Percentiles rank a stretch among this genome's conserved stretches.
Conservation (phyloP, 805 yeast species). For the Cyberlindnera euphorbiae region DNA sequence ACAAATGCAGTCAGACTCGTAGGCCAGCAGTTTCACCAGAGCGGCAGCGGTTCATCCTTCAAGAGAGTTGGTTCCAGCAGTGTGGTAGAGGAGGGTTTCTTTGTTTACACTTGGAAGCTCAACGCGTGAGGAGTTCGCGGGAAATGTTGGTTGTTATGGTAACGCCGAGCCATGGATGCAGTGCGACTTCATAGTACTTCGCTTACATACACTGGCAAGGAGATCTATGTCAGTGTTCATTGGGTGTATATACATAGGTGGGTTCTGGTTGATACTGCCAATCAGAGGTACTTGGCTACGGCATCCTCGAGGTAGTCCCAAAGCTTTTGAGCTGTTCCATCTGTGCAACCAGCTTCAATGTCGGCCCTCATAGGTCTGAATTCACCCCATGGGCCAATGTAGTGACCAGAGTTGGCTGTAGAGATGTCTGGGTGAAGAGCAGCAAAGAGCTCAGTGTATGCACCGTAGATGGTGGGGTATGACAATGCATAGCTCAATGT, state of each 20-base stretch:
- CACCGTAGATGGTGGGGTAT: constrained; percentile 29
- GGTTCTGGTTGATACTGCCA: no score
- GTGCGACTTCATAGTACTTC: no score
- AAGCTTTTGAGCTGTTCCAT: constrained; percentile 29
- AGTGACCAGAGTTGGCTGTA: constrained; percentile 29
- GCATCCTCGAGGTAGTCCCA: constrained; percentile 33
- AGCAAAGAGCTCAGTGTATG: constrained; percentile 39
- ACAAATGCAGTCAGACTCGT: no score
- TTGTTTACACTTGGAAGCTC: constrained; percentile 1
- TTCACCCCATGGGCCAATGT: constrained; percentile 39
- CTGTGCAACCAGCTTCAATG: constrained; percentile 28
- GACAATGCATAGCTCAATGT: background rate
- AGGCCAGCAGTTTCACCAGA: no score
- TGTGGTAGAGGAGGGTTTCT: background rate
- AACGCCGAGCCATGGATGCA: no score
- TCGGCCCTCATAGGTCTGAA: constrained; percentile 34
- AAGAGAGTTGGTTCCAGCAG: no score
- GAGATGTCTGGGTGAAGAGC: constrained; percentile 32
- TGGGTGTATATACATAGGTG: no score
- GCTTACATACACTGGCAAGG: no score
- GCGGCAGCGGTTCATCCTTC: no score
- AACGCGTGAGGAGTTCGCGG: background rate
- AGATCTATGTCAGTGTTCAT: no score
- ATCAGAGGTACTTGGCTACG: constrained; percentile 1
- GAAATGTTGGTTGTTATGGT: no score